Base-by-base conservation (phyloP, 2,329 filamentous ascomycete genomes). In the Lecanoromycetidae sp. region DNA sequence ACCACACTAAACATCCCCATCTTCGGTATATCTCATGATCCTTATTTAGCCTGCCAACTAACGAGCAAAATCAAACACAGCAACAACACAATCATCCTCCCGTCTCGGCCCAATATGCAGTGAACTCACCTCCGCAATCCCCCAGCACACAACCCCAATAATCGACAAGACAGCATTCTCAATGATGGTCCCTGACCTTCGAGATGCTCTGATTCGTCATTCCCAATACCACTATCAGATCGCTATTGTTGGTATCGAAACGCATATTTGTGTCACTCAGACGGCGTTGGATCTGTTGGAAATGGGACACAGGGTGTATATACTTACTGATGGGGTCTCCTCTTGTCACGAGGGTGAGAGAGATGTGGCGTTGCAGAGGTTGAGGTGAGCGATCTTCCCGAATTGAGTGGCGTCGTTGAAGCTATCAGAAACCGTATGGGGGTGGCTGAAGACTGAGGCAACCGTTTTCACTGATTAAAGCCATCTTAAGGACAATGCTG, bases 251-350 rank as follows among this genome's bases (percentile, higher is more conserved):
- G 90, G 90, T 30, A 94, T 96, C 61, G 90, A 96, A 67, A 77
- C 79, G 33, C 90, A 96, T 66, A 91, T 96, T 61, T 96, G 90
- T 70, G 80, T 96, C 25, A 88, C 86, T 51, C 90, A 96, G 72
- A 95, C 90, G 34, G 79, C 85, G 13, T 72, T 95, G 34, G 90
- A 95, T 67, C 68, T 94, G 40, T 68, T 91, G 35, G 69, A 71
- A 19, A 72, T 74, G 1, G 87, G 87, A 1, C 85, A 94, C 64
- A 71, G 71, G 44, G 90, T 95, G 5, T 94, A 93, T 63, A 70
- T 96, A 32, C 71, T 95, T 26, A 86, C 87, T 44, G 90, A 96
- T 64, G 90, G 79, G 26, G 88, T 96, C 34, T 88, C 83, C 60
- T 90, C 83, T 66, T 87, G 84, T 63, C 94, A 95, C 67, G 68